These are phyloP conservation scores for Penicillium sp. DNA, from an alignment of 2,329 filamentous ascomycete genomes.

Conservation along the genomic window DNA sequence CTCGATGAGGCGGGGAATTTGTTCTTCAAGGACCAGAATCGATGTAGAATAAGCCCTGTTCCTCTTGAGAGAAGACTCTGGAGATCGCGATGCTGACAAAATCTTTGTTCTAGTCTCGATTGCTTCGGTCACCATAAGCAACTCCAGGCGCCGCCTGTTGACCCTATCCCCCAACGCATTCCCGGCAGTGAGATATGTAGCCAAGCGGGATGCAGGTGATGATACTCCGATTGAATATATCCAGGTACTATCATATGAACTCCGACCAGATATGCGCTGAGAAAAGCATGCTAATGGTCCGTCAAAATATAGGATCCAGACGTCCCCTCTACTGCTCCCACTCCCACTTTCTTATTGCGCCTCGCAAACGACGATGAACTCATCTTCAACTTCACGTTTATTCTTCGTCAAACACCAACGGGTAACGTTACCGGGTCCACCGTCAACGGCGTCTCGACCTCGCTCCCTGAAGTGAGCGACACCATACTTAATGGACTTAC, in stretches of 20 bases:
- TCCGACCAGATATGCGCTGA: not conserved
- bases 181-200: conserved; percentile 75
- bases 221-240: conserved; percentile 81
- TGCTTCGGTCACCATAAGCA: conserved; percentile 78
- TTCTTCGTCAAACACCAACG: conserved; percentile 61
- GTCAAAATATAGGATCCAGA: conserved; percentile 70
- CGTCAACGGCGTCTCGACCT: conserved; percentile 52
- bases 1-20: conserved; percentile 76
- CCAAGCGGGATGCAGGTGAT: conserved; percentile 71
- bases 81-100: conserved; percentile 11
- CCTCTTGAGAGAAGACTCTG: not conserved
- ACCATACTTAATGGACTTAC: conserved; percentile 86
- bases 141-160: conserved; percentile 74
- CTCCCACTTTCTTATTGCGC: conserved; percentile 79
- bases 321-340: conserved; percentile 42
- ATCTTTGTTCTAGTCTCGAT: conserved; percentile 68
- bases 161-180: conserved; percentile 82
- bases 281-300: conserved; percentile 9
- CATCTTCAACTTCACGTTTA: conserved; percentile 87
- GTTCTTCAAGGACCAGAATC: conserved; percentile 86
- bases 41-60: conserved; percentile 61
- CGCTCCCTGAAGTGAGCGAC: conserved; percentile 57
- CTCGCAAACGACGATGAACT: conserved; percentile 89
- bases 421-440: conserved; percentile 52
- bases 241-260: conserved; percentile 61